Conservation (phyloP, 257 asterid genomes). For the Nicotiana benthamiana region DNA sequence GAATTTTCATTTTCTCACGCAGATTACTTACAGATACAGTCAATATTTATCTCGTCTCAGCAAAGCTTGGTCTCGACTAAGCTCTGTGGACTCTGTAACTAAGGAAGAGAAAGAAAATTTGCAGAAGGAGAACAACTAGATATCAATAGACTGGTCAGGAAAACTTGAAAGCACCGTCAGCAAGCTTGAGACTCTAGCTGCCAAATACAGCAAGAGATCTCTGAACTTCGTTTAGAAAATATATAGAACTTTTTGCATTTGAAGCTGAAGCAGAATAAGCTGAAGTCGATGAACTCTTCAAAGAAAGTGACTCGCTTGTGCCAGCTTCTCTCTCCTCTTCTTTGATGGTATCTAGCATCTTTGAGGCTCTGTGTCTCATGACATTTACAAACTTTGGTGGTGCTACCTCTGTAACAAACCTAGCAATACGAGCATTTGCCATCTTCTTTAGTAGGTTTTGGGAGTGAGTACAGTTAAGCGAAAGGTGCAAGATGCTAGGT, state of each 20-base stretch:
- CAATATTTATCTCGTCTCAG: not conserved
- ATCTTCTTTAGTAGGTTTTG: constrained; percentile 11
- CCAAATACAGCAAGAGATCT: constrained; percentile 13
- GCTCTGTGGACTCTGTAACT: not conserved
- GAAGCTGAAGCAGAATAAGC: too few relatives aligned
- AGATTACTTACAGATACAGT: not conserved
- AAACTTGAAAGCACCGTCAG: too few relatives aligned
- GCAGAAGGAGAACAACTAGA: not conserved
- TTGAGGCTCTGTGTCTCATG: constrained; percentile 42
- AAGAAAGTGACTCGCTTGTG: constrained; percentile 5
- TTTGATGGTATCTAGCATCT: constrained; percentile 57
- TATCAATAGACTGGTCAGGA: not conserved
- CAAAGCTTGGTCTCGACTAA: not conserved
- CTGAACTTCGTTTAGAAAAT: constrained; percentile 14
- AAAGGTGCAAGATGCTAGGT: not conserved
- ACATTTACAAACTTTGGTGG: constrained; percentile 57
- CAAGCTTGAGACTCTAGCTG: not conserved
- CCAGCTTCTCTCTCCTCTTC: constrained; percentile 56
- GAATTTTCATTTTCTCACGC: not conserved
- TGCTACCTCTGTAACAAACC: constrained; percentile 55
- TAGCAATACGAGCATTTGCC: constrained; percentile 53
- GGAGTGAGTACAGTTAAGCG: not conserved
- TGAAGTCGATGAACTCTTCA: not conserved
- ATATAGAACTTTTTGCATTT: not conserved
- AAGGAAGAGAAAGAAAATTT: not conserved